Evolutionary conservation across 306 rosid species (phyloP), one percentile per base, ranked within the genome.

Genomic region (Citrullus mucosospermus): DNA sequence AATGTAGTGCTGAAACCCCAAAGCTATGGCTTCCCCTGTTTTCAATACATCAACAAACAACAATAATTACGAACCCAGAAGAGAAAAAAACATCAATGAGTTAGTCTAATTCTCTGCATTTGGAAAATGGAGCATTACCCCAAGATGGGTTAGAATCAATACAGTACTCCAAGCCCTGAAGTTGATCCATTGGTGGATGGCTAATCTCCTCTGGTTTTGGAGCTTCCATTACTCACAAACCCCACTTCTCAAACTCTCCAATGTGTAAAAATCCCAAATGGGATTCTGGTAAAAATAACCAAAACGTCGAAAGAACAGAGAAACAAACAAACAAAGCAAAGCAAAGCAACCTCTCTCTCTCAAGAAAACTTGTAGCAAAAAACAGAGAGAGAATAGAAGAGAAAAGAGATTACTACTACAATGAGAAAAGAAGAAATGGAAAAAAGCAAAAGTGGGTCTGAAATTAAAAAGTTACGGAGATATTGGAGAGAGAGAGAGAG

Each of bases 131-230:
- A 38, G 50, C 44, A 86, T 75, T 88, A 96, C 97, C 96, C 98
- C 99, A 96, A n/a, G 99, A 85, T 60, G 99, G 99, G 85, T 92
- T 92, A 73, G 99, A 90, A 75, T 96, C 99, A 66, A 96, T 96
- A 73, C 99, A 88, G 81, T 92, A 96, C 89, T 96, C 99, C 46
- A 96, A 79, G 85, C 99, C 99, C 84, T 91, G 98, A 85, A 96
- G 99, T 80, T 96, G 99, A 85, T 96, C 97, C 98, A 91, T 87
- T 66, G 99, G 93, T 39, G 91, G 90, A 81, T 92, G 97, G 82
- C 87, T 87, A 80, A 92, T 91, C 85, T 90, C 99, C 62, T 95
- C 97, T 82, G 89, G 85, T 85, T 91, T 92, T 75, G 91, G 83
- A 83, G 90, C 82, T 80, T 82, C 96, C 98, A 94, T 94, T 77